These are phyloP conservation scores for Aspergillus viridinutans DNA, from an alignment of 2,329 filamentous ascomycete genomes.

Conservation along the genomic window DNA sequence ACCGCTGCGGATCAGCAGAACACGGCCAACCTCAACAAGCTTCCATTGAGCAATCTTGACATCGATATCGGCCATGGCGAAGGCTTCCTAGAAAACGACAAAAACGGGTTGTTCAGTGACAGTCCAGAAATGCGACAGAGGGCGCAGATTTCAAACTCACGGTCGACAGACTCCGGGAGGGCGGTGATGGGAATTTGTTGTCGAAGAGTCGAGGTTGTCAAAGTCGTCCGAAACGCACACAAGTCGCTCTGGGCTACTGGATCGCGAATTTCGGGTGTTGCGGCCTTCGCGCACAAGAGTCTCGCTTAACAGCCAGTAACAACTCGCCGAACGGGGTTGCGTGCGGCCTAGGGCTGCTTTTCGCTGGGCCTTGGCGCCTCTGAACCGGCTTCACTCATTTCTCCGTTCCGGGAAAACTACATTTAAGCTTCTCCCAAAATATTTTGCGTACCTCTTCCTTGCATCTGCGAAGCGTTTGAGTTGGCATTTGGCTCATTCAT, in stretches of 20 bases:
- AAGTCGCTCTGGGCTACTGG: conserved; percentile 24
- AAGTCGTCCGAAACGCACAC: conserved; percentile 32
- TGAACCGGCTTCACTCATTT: conserved; percentile 6
- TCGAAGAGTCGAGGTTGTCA: conserved; percentile 40
- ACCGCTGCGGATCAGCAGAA: conserved; percentile 85
- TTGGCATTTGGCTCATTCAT: background rate
- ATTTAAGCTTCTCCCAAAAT: conserved; percentile 24
- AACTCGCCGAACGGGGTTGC: conserved; percentile 12
- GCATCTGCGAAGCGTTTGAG: conserved; percentile 1
- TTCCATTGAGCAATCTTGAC: conserved; percentile 84
- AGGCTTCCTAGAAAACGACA: conserved; percentile 49
- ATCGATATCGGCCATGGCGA: conserved; percentile 77
- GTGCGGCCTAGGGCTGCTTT: conserved; percentile 35
- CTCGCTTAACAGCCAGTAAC: conserved; percentile 41
- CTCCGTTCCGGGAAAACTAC: conserved; percentile 20
- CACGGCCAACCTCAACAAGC: conserved; percentile 96
- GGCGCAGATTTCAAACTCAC: conserved; percentile 29
- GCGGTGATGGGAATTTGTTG: conserved; percentile 35
- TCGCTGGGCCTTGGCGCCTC: conserved; percentile 12
- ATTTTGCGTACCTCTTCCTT: conserved; percentile 16
- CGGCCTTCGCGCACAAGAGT: conserved; percentile 33
- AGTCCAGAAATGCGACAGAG: conserved; percentile 12
- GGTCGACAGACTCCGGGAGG: conserved; percentile 38
- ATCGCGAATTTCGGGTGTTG: conserved; percentile 38
- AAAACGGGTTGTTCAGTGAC: conserved; percentile 23